Base-by-base conservation (phyloP, 2,329 filamentous ascomycete genomes). In the Xylariomycetidae sp. region DNA sequence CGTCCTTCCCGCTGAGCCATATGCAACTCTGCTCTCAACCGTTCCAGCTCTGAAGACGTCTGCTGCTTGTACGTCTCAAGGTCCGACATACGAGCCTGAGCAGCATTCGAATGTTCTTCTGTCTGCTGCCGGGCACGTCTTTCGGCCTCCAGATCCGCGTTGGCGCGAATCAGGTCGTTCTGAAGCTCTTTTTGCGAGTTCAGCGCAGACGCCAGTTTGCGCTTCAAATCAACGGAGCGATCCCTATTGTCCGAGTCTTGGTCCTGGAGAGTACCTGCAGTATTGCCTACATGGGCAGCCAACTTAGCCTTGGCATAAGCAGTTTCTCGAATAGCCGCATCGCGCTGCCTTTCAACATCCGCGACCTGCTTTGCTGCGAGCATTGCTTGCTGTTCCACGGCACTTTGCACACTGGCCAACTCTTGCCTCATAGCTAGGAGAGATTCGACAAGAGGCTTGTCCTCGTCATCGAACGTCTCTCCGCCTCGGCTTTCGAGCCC, bases 261-360 rank as follows among this genome's bases (percentile, higher is more conserved):
- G 31, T 76, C 74, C 51, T 79, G 70, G 36, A 82, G 64, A 25
- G 77, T 73, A 51, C 70, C 72, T 26, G 69, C 69, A 32, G 79
- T 72, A 48, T 82, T 88, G 35, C 79, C 73, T 23, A 61, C 50
- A 43, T 88, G 83, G 6, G 88, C 89, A 18, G 89, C 89, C 32
- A 96, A 68, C 56, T 88, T 96, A 3, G 94, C 88, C 56, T 94
- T 95, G 20, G 89, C 87, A 60, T 97, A 97, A 1, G 92, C 85
- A 1, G 92, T 92, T 63, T 98, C 94, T 49, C 83, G 85, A 34
- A 98, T 82, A n/a, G 92, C 92, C 25, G 84, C 81, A 61, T 98
- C 92, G 31, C 94, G 77, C 64, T 98, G 92, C 56, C 86, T 89
- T 57, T 98, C 92, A 2, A 94, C 84, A 56, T 96, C 89, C 2